These are phyloP conservation scores for Termitomyces sp. DNA, from an alignment of 768 basidiomycete genomes.

Conservation along the genomic window DNA sequence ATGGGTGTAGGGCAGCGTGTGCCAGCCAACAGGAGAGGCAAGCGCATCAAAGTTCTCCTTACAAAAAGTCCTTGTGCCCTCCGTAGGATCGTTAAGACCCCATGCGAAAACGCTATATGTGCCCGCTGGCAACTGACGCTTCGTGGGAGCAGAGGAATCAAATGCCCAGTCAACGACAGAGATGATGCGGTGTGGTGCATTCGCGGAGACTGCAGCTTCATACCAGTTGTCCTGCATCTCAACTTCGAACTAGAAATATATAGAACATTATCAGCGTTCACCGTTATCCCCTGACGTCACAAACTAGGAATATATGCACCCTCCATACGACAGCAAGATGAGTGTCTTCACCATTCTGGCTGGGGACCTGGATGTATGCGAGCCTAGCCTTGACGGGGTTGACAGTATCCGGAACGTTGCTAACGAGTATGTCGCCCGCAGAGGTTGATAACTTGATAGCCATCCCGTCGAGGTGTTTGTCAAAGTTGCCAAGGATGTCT, in stretches of 20 bases:
- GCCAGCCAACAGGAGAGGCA: constrained; percentile 92
- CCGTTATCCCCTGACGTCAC: neutral
- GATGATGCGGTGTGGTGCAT: constrained; percentile 73
- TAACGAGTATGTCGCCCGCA: constrained; percentile 38
- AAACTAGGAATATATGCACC: constrained; percentile 36
- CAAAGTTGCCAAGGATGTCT: constrained; percentile 49
- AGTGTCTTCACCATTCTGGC: constrained; percentile 47
- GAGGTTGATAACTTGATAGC: constrained; percentile 27
- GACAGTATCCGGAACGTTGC: constrained; percentile 72
- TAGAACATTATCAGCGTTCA: neutral
- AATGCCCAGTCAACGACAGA: constrained; percentile 95
- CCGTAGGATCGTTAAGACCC: constrained; percentile 83
- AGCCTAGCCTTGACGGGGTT: constrained; percentile 78
- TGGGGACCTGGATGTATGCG: constrained; percentile 81
- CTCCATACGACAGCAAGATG: constrained; percentile 81
- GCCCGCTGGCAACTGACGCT: constrained; percentile 28
- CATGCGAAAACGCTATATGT: constrained; percentile 74
- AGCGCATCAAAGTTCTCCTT: constrained; percentile 71
- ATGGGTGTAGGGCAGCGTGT: constrained; percentile 66
- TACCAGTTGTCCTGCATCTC: constrained; percentile 98
- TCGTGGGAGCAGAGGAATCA: constrained; percentile 49
- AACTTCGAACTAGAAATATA: constrained; percentile 65
- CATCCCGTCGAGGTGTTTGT: constrained; percentile 51
- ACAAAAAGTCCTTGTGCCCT: constrained; percentile 54
- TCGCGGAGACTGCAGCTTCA: constrained; percentile 78